Evolutionary conservation across 2,329 filamentous ascomycete species (phyloP), one percentile per base, ranked within the genome.

Genomic region (Thyridium curvatum): DNA sequence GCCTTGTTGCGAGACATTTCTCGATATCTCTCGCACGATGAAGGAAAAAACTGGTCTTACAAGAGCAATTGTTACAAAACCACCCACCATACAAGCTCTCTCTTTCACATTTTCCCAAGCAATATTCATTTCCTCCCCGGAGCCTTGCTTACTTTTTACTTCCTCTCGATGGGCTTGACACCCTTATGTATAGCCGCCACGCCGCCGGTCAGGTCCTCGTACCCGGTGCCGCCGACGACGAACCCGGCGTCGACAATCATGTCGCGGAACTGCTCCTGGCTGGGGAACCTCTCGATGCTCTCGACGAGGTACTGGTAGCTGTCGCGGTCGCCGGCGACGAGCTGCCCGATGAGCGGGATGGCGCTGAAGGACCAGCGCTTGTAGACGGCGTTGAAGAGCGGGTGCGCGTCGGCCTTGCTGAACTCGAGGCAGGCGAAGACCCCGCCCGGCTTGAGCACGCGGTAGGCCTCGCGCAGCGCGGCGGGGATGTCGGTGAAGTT

Each of bases 241-340:
- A 98, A 98, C 2, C 91, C 91, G 3, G 87, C 91, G 18, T 82
- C 77, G 49, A 76, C 62, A 54, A 94, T 93, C 86, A 94, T 89
- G 28, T 78, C 73, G 47, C 82, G 76, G 56, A 94, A 98, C 49
- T 87, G 80, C 38, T 80, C 74, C 68, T 98, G 94, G 49, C 71
- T 83, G 0, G 93, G 94, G 59, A 97, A 97, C 35, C 77, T 72
- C 65, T 96, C 90, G 61, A 98, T 98, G 62, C 90, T 96, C 72
- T 98, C 93, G 9, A 98, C 93, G 9, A 98, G 72, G 64, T 98
- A 98, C 71, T 98, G 93, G 63, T 98, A 98, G 59, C 88, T 95
- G 55, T 94, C 91, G 41, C 91, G 74, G 59, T 98, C 94, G 7
- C 87, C 88, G 2, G 93, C 91, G 13, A 98, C 90, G 44, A 98